Conservation (phyloP, 1,284 basidiomycete species). For the Rhizoctonia solani region DNA sequence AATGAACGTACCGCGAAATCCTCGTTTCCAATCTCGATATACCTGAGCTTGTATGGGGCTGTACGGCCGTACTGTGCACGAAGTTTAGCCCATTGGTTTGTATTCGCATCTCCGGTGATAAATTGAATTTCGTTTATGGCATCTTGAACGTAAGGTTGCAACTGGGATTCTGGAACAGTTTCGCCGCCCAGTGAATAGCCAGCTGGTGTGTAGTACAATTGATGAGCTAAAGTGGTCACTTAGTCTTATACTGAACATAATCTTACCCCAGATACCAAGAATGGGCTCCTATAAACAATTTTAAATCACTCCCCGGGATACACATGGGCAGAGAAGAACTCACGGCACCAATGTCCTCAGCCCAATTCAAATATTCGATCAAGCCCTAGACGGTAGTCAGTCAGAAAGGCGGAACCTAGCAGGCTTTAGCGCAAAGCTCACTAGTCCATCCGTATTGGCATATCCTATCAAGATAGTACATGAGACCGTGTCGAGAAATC, state of each 20-base stretch:
- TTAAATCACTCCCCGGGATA: too few relatives aligned
- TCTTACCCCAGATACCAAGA: constrained; percentile 34
- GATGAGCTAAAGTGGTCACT: constrained; percentile 71
- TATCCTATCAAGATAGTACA: constrained; percentile 48
- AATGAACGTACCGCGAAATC: constrained; percentile 39
- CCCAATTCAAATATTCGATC: constrained; percentile 67
- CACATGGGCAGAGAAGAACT: background rate
- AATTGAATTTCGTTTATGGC: constrained; percentile 63
- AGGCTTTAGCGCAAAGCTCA: constrained; percentile 37
- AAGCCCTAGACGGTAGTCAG: constrained; percentile 48
- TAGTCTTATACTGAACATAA: constrained; percentile 45
- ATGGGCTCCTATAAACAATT: constrained; percentile 10
- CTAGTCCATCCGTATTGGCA: constrained; percentile 61
- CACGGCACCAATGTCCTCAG: constrained; percentile 55
- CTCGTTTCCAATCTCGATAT: constrained; percentile 56
- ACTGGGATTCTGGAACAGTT: constrained; percentile 55
- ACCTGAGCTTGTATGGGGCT: constrained; percentile 60
- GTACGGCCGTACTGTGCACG: constrained; percentile 65
- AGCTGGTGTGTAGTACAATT: constrained; percentile 46
- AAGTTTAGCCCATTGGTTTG: constrained; percentile 55
- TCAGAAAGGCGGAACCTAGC: constrained; percentile 46
- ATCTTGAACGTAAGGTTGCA: constrained; percentile 66
- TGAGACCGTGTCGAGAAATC: background rate
- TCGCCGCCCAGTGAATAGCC: constrained; percentile 59
- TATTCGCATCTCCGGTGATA: constrained; percentile 45